Percentiles rank a stretch among this genome's conserved stretches.
Conservation (phyloP, 2,329 filamentous ascomycete genomes). For the Aspergillus spinulosporus region DNA sequence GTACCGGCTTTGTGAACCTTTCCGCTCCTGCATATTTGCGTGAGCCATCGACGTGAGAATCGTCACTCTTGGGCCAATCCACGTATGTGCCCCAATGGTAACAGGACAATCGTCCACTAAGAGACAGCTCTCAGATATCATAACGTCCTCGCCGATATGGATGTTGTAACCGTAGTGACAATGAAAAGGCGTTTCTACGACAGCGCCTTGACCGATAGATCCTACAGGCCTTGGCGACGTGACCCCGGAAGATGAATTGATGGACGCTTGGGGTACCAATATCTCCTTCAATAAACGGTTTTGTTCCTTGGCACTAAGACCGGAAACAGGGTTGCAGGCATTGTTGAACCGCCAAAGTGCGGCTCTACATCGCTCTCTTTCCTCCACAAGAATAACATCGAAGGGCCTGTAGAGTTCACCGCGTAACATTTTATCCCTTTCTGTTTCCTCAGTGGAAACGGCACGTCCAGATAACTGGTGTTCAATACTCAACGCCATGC, state of each 20-base stretch:
- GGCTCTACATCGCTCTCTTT: constrained; percentile 79
- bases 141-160: constrained; percentile 78
- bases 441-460: constrained; percentile 55
- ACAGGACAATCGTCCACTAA: constrained; percentile 86
- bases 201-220: constrained; percentile 70
- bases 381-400: constrained; percentile 72
- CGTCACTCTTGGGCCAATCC: constrained; percentile 79
- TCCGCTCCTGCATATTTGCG: constrained; percentile 70
- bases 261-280: constrained; percentile 35
- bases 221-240: constrained; percentile 55
- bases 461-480: constrained; percentile 41
- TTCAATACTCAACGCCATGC: constrained; percentile 46
- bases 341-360: constrained; percentile 87
- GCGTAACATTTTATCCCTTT: constrained; percentile 87
- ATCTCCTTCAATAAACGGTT: constrained; percentile 42
- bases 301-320: constrained; percentile 59
- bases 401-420: constrained; percentile 79
- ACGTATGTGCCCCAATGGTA: constrained; percentile 69
- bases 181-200: constrained; percentile 83
- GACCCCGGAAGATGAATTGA: constrained; percentile 55
- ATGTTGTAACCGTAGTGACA: constrained; percentile 98
- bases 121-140: constrained; percentile 78
- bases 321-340: constrained; percentile 71
- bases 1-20: constrained; percentile 71
- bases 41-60: constrained; percentile 75